Evolutionary conservation across 306 rosid genomes (phyloP), one percentile per base, ranked within the genome.

Genomic region (Lathyrus oleraceus): DNA sequence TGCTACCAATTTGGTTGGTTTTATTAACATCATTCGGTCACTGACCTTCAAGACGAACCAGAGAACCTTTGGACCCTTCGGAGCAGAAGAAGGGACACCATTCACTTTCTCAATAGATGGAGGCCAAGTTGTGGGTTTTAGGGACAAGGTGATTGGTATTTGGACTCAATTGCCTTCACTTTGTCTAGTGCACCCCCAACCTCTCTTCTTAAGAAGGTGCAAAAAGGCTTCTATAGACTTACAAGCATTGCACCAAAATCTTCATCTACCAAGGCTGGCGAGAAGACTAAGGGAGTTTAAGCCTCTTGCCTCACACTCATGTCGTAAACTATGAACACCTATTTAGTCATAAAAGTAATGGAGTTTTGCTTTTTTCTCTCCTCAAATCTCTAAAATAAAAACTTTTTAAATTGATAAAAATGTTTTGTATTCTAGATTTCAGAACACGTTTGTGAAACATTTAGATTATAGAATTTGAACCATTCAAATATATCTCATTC

Each of bases 41-140:
- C 76, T 90, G 47, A 72, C 83, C 51, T 70, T 84, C 10, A 80
- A 58, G 82, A 87, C 87, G 82, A 90, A 84, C 70, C 60, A 7
- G 10, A 81, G 79, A 79, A 84, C 72, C 4, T 87, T 76, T 62
- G 93, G 91, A 30, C 86, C 91, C 3, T 87, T 49, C 3, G 91
- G 96, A 25, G 48, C 69, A 23, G 85, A 85, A 79, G 87, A 87
- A 73, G 94, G 91, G 51, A 90, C 85, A 5, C 88, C 85, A 3
- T 90, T 87, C 71, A 78, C 80, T 20, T 84, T 84, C 52, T 62
- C 83, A 21, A 64, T 79, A 45, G 83, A 85, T 5, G 91, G 89
- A 61, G 87, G 85, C 10, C 47, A 57, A 16, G 84, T 87, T 59
- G 91, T 85, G 12, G 91, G 94, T 2, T 76, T 90, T 28, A 82